Conservation (phyloP, 352 stramenopile genomes). For the Pythium grandisporangium region DNA sequence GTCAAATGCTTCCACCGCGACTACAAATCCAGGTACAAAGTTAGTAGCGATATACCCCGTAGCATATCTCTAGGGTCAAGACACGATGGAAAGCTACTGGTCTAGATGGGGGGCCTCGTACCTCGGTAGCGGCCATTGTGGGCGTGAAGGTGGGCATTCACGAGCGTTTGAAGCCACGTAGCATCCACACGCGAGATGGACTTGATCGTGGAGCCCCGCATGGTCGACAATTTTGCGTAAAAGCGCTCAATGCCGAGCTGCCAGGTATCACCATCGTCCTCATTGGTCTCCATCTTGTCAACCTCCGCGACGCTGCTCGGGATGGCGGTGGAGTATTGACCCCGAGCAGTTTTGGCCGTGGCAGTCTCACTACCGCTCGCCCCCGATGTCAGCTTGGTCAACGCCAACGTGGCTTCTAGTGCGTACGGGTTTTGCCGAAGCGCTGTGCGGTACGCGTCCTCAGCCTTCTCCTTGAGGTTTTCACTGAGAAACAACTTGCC, state of each 20-base stretch:
- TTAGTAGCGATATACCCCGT: no score
- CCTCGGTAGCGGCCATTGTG: conserved; percentile 25
- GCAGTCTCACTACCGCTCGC: no score
- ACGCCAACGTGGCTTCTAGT: conserved; percentile 63
- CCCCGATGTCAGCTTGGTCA: conserved; percentile 50
- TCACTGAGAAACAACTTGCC: conserved; percentile 54
- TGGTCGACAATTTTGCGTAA: conserved; percentile 17
- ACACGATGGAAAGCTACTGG: no score
- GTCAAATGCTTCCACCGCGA: conserved; percentile 15
- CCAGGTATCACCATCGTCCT: conserved; percentile 8
- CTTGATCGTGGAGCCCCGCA: background rate
- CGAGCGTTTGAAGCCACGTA: conserved; percentile 50
- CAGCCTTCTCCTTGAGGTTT: conserved; percentile 49
- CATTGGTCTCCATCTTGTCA: conserved; percentile 4
- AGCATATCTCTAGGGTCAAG: no score
- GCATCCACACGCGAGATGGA: conserved; percentile 16
- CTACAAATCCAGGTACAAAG: no score
- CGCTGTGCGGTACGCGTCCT: conserved; percentile 44
- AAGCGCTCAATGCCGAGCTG: conserved; percentile 44
- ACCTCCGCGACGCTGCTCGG: conserved; percentile 14
- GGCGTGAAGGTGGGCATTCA: conserved; percentile 40
- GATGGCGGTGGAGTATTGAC: conserved; percentile 9
- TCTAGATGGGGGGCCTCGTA: background rate
- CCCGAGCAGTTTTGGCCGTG: conserved; percentile 32
- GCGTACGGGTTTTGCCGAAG: conserved; percentile 67